Base-by-base conservation (phyloP, 2,329 filamentous ascomycete species). In the Eutypella sp. region DNA sequence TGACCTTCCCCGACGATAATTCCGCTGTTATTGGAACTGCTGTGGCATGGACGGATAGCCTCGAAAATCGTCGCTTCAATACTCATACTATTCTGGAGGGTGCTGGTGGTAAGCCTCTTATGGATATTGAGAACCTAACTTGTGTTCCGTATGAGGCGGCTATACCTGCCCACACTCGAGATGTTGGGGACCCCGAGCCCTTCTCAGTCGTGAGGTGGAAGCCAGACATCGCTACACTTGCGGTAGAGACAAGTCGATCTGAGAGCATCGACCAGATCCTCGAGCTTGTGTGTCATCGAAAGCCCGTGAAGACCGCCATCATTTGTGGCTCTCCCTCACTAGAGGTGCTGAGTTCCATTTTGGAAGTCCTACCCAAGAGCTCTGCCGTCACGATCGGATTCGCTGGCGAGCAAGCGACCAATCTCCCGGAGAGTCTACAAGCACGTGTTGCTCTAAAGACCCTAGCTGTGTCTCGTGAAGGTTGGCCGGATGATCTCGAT, bases 101-200 rank as follows among this genome's bases (percentile, higher is more conserved):
- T 19, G 44, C 46, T 4, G 33, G 42, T 19, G 54, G 51, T 5
- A 51, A 51, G 16, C 23, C 51, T 5, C n/a, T 57, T 22, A 40
- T 57, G 38, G 46, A 57, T 11, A 53, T 60, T 29, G 40, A 52
- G 9, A 51, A 42, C 41, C 44, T 57, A 16, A 50, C 39, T 38
- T 57, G 53, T 31, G 46, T 49, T 13, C 37, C 51, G 4, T 60
- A 58, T 23, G 57, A 60, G 24, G 58, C 58, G 38, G 58, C 51
- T 29, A 34, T 55, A n/a, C 55, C 55, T 6, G 45, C 47, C 5
- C 42, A 44, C 4, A 24, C 34, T n/a, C n/a, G 16, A 1, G 45
- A 41, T 4, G 27, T 18, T 41, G 44, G 33, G 5, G 41, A 41
- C 13, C 25, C 43, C 13, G 42, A 48, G 31, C 51, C 54, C 13